These are phyloP conservation scores for Candida quercuum DNA, from an alignment of 805 yeast genomes.

Conservation along the genomic window DNA sequence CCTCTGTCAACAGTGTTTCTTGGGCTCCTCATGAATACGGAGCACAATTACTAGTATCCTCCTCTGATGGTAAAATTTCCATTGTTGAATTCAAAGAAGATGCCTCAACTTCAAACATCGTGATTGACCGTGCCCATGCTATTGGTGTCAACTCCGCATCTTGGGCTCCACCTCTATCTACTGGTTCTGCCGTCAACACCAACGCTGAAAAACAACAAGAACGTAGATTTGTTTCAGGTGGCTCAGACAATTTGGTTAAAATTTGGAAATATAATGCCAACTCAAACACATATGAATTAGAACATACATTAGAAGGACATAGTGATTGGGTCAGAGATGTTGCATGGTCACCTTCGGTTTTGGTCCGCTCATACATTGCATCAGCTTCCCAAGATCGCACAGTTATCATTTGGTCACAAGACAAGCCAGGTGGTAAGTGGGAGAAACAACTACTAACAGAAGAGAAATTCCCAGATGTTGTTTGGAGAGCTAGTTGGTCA, in stretches of 20 bases:
- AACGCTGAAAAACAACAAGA: slow-evolving; percentile 33
- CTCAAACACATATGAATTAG: slow-evolving; percentile 58
- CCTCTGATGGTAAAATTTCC: slow-evolving; percentile 90
- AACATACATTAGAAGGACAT: slow-evolving; percentile 81
- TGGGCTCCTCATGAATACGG: slow-evolving; percentile 99
- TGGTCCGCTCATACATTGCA: slow-evolving; percentile 85
- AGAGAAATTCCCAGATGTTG: slow-evolving; percentile 91
- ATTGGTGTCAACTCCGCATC: slow-evolving; percentile 93
- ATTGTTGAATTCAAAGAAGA: slow-evolving; percentile 89
- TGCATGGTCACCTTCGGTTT: slow-evolving; percentile 92
- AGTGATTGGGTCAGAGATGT: slow-evolving; percentile 99
- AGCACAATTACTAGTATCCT: slow-evolving; percentile 82
- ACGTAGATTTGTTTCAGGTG: slow-evolving; percentile 87
- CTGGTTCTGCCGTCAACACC: slow-evolving; percentile 28
- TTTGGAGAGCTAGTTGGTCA: slow-evolving; percentile 99
- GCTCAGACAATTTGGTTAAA: slow-evolving; percentile 90
- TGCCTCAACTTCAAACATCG: slow-evolving; percentile 61
- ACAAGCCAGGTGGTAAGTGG: slow-evolving; percentile 64
- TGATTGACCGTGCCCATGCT: slow-evolving; percentile 67
- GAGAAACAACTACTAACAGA: slow-evolving; percentile 66
- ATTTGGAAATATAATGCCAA: slow-evolving; percentile 72
- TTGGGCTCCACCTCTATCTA: slow-evolving; percentile 71
- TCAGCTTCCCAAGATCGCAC: slow-evolving; percentile 96
- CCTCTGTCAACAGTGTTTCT: slow-evolving; percentile 86
- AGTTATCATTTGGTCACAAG: slow-evolving; percentile 93